These are phyloP conservation scores for Trichosporon sp. DNA, from an alignment of 1,284 basidiomycete genomes.

Conservation along the genomic window DNA sequence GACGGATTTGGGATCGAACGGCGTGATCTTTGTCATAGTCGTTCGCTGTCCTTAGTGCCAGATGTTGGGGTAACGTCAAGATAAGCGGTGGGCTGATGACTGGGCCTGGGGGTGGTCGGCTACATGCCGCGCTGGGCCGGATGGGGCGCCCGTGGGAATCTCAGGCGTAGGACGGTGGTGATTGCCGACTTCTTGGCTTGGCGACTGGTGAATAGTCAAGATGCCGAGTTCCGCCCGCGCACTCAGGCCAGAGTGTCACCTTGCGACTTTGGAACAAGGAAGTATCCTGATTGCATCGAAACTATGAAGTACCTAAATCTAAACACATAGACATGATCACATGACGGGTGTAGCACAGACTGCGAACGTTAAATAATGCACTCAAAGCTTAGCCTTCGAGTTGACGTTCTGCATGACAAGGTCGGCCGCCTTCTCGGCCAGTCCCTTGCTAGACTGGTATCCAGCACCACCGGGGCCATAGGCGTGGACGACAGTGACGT, in stretches of 20 bases:
- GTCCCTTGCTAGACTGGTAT: slow-evolving; percentile 39
- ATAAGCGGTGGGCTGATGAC: not conserved
- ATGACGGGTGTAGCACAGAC: not conserved
- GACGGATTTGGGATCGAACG: not conserved
- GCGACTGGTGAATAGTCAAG: not conserved
- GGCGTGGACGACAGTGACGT: slow-evolving; percentile 60
- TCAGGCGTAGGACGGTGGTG: not conserved
- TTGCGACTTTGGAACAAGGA: not conserved
- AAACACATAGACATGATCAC: not conserved
- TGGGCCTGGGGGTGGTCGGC: not conserved
- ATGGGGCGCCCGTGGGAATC: not conserved
- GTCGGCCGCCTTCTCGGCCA: slow-evolving; percentile 38
- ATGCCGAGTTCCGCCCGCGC: not conserved
- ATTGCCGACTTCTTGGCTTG: not conserved
- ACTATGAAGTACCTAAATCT: not conserved
- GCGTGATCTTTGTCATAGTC: not conserved
- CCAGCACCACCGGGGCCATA: slow-evolving; percentile 53
- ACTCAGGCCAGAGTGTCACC: no score
- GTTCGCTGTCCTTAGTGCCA: not conserved
- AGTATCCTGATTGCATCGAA: not conserved
- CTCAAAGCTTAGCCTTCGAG: slow-evolving; percentile 6
- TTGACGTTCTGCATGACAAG: slow-evolving; percentile 19
- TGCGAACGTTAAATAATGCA: no score
- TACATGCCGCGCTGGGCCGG: not conserved
- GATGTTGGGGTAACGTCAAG: no score